Evolutionary conservation across 2,329 filamentous ascomycete genomes (phyloP), one percentile per base, ranked within the genome.

Genomic region (Rhexocercosporidium sp.): DNA sequence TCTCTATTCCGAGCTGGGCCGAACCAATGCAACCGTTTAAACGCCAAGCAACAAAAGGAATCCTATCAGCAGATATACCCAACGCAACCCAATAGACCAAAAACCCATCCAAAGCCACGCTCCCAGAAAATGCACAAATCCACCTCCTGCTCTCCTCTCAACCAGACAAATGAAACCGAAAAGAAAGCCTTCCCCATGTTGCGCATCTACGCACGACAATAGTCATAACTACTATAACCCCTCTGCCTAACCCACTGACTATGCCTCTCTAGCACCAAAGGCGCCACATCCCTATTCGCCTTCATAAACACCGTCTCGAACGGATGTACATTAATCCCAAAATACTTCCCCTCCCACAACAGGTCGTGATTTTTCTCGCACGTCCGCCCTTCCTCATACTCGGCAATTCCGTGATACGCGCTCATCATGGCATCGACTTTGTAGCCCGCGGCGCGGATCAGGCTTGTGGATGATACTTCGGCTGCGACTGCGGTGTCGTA

Each of bases 231-330:
- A 25, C 67, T 70, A 69, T 76, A 77, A 12, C 61, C 67, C 41
- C 68, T 59, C 22, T 61, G 63, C 46, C 66, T 62, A 3, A 69
- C 62, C 74, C 74, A 75, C 62, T 72, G 60, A 1, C 66, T 73
- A 63, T 73, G 60, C 54, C 64, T 69, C 22, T 70, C 59, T 31
- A 75, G 46, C 29, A 57, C 64, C 1, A 71, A 29, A 1, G 64
- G 64, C 51, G 72, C 69, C 20, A 75, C 65, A 53, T 72, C 59
- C 25, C 74, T 60, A 66, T 76, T 74, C 14, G 69, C 72, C 67
- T 77, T 77, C 20, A 70, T 67, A 47, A 74, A 77, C 7, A 72
- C 59, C 18, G 72, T 76, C 69, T 77, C 73, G 25, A 68, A 77
- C 1, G 72, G 71, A 67, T 73, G 70, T 6, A 76, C 54, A 63